Conservation (phyloP, 768 basidiomycete genomes). For the Coprinopsis cinerea region DNA sequence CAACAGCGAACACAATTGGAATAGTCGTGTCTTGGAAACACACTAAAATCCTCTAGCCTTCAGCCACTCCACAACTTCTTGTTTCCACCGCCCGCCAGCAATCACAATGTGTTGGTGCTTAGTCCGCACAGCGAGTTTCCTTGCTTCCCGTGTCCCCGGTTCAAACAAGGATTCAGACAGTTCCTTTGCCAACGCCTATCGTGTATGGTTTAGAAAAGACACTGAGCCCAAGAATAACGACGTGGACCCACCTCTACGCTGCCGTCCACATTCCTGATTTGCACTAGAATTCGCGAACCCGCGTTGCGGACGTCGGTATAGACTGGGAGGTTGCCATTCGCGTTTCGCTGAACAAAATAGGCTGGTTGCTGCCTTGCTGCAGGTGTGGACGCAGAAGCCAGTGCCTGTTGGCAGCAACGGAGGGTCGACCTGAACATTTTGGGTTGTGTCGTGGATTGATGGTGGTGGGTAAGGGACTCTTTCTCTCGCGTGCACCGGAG, state of each 20-base stretch:
- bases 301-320: conserved; percentile 70
- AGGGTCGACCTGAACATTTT: not conserved
- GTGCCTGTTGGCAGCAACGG: conserved; percentile 13
- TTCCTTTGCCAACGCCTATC: conserved; percentile 55
- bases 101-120: conserved; percentile 49
- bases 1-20: not conserved
- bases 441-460: conserved; percentile 1
- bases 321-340: conserved; percentile 63
- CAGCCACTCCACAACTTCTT: conserved; percentile 58
- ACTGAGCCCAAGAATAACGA: conserved; percentile 4
- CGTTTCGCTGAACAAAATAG: conserved; percentile 65
- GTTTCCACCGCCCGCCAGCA: conserved; percentile 59
- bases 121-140: conserved; percentile 43
- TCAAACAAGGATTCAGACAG: conserved; percentile 47
- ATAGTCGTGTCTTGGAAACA: not conserved
- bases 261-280: conserved; percentile 67
- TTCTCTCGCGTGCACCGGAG: not conserved
- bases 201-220: conserved; percentile 13
- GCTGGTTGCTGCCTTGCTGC: conserved; percentile 3
- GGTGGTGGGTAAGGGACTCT: conserved; percentile 3
- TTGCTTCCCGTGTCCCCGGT: conserved; percentile 37
- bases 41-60: conserved; percentile 55
- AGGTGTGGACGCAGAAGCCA: conserved; percentile 8
- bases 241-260: conserved; percentile 42
- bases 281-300: conserved; percentile 50